A percentile compares a stretch with the other conserved stretches of the same genome.
These are phyloP conservation scores for Echinosophora koreensis DNA, from an alignment of 306 rosid genomes.

Conservation along the genomic window DNA sequence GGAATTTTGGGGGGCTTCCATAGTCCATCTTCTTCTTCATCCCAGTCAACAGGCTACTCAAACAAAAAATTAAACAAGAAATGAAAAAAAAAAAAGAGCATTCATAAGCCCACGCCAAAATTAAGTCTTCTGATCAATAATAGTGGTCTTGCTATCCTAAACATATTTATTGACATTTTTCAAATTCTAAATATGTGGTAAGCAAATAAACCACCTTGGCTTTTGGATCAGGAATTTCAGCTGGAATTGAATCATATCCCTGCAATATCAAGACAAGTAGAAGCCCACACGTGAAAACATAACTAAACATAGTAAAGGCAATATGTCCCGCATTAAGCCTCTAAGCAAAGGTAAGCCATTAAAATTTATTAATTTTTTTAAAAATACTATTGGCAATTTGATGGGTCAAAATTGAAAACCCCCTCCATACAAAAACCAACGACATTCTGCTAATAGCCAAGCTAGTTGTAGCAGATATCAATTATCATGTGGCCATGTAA, in stretches of 20 bases:
- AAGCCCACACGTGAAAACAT: slow-evolving; percentile 30
- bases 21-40: slow-evolving; percentile 87
- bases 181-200: slow-evolving; percentile 9
- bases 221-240: slow-evolving; percentile 88
- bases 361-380: neutral
- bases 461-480: slow-evolving; percentile 17
- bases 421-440: slow-evolving; percentile 7
- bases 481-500: slow-evolving; percentile 10
- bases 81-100: slow-evolving; percentile 17
- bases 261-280: slow-evolving; percentile 52
- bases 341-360: slow-evolving; percentile 19
- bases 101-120: slow-evolving; percentile 23
- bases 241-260: slow-evolving; percentile 87
- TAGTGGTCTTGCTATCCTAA: slow-evolving; percentile 30
- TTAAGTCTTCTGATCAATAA: slow-evolving; percentile 24
- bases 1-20: slow-evolving; percentile 93
- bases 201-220: slow-evolving; percentile 72
- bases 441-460: neutral
- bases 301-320: neutral
- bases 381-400: neutral
- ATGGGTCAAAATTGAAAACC: neutral
- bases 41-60: slow-evolving; percentile 87
- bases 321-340: neutral
- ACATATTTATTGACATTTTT: slow-evolving; percentile 26
- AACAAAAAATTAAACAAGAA: slow-evolving; percentile 33